Conservation (phyloP, 495 filamentous ascomycete genomes). For the Lasiosphaeriaceae sp. region DNA sequence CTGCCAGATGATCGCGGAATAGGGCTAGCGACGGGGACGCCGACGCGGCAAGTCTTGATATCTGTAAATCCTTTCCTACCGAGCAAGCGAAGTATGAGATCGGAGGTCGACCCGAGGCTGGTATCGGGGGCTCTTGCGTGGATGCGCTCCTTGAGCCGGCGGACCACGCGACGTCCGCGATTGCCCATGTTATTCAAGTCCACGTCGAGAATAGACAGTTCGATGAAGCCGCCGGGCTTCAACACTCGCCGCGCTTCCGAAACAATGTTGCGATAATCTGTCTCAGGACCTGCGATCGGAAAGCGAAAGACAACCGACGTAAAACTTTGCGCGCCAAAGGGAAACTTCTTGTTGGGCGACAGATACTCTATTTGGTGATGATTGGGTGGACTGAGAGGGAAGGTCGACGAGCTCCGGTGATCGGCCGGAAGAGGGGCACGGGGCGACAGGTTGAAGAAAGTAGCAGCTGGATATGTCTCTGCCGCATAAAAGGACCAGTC, state of each 20-base stretch:
- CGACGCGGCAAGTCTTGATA: conserved; percentile 81
- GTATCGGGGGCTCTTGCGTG: conserved; percentile 55
- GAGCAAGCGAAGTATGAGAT: conserved; percentile 71
- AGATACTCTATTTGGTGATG: conserved; percentile 79
- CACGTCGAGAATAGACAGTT: conserved; percentile 78
- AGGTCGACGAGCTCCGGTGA: conserved; percentile 28
- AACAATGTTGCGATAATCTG: conserved; percentile 72
- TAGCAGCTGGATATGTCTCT: conserved; percentile 80
- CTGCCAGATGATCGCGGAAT: conserved; percentile 40
- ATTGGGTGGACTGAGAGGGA: conserved; percentile 67
- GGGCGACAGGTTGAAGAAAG: conserved; percentile 78
- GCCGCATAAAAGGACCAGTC: conserved; percentile 99
- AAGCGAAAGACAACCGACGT: conserved; percentile 85
- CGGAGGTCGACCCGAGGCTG: conserved; percentile 69
- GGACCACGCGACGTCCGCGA: conserved; percentile 68
- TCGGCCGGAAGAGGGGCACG: conserved; percentile 39
- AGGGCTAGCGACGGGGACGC: conserved; percentile 78
- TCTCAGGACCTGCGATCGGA: conserved; percentile 68
- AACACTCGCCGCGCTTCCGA: conserved; percentile 89
- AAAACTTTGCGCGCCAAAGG: conserved; percentile 85
- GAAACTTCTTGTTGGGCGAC: conserved; percentile 66
- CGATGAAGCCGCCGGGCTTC: conserved; percentile 83
- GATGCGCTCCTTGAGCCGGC: conserved; percentile 72
- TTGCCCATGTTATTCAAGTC: conserved; percentile 86
- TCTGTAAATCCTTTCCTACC: conserved; percentile 78